These are phyloP conservation scores for California macrophylla DNA, from an alignment of 441 rosid genomes.

Conservation along the genomic window DNA sequence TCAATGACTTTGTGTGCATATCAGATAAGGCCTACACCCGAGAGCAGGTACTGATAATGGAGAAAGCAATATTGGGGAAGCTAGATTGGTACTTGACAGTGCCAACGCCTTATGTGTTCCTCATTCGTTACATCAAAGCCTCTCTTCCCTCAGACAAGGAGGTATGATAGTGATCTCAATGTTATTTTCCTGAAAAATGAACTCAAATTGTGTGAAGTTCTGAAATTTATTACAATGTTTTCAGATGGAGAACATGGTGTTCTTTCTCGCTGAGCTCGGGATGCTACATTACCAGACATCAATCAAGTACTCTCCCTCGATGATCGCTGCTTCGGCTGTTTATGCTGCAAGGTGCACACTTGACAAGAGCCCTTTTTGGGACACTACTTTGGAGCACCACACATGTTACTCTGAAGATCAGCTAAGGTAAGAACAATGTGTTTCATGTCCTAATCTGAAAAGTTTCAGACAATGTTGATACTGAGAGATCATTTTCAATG, in stretches of 20 bases:
- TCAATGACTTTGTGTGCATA: conserved; percentile 49
- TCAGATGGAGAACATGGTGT: conserved; percentile 44
- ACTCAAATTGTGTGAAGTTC: too few relatives aligned
- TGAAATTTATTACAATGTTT: too few relatives aligned
- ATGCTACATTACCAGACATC: conserved; percentile 29
- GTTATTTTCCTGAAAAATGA: too few relatives aligned
- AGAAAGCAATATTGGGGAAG: conserved; percentile 46
- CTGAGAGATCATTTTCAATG: background rate
- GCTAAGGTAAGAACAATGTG: conserved; percentile 23
- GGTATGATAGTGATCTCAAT: conserved; percentile 17
- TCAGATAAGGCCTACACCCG: conserved; percentile 49
- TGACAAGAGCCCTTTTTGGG: conserved; percentile 36
- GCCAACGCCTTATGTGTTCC: conserved; percentile 52
- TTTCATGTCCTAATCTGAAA: background rate
- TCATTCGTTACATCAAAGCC: conserved; percentile 48
- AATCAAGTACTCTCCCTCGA: conserved; percentile 27
- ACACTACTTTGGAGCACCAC: conserved; percentile 42
- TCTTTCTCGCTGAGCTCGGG: conserved; percentile 43
- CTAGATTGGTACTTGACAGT: conserved; percentile 52
- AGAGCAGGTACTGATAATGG: conserved; percentile 44
- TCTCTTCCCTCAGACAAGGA: conserved; percentile 30
- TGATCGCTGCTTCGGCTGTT: conserved; percentile 46
- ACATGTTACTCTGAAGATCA: conserved; percentile 41
- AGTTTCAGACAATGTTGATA: background rate
- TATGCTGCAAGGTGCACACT: conserved; percentile 39